A percentile compares a stretch with the other conserved stretches of the same genome.
These are phyloP conservation scores for Fusarium oligoseptatum DNA, from an alignment of 2,329 filamentous ascomycete species.

Conservation along the genomic window DNA sequence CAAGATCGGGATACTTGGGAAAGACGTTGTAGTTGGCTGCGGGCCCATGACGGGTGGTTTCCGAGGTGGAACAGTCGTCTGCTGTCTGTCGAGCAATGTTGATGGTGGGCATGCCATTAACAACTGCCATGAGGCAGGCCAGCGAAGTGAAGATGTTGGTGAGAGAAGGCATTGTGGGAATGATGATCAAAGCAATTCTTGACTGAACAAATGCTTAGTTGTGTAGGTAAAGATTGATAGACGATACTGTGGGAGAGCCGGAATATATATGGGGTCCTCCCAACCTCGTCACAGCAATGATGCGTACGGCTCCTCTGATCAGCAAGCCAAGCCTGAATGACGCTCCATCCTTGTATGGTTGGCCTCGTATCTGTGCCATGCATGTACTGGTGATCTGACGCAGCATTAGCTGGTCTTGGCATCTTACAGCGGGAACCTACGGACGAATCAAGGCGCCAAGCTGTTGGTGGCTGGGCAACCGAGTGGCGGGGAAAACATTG, in stretches of 20 bases:
- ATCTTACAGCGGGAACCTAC: neutral
- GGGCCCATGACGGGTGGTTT: neutral
- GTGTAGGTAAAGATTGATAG: neutral
- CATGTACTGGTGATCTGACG: conserved; percentile 1
- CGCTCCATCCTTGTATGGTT: neutral
- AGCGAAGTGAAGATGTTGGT: conserved; percentile 8
- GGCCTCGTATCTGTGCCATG: neutral
- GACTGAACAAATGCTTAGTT: neutral
- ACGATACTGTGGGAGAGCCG: neutral
- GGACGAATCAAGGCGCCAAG: conserved; percentile 1
- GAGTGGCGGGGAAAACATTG: neutral
- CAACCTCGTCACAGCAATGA: neutral
- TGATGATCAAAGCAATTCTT: neutral
- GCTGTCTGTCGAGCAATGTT: conserved; percentile 14
- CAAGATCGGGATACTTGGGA: conserved; percentile 28
- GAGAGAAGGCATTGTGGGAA: conserved; percentile 25
- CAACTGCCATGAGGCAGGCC: conserved; percentile 12
- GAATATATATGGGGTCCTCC: neutral
- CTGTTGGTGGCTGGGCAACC: neutral
- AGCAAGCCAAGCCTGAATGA: neutral
- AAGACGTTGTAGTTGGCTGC: conserved; percentile 30
- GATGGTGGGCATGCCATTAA: conserved; percentile 15
- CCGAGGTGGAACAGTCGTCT: conserved; percentile 10
- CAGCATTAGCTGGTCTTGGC: conserved; percentile 5
- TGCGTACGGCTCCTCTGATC: neutral